Evolutionary conservation across 2,329 filamentous ascomycete genomes (phyloP).

Genomic region (Aspergillus aculeatus): DNA sequence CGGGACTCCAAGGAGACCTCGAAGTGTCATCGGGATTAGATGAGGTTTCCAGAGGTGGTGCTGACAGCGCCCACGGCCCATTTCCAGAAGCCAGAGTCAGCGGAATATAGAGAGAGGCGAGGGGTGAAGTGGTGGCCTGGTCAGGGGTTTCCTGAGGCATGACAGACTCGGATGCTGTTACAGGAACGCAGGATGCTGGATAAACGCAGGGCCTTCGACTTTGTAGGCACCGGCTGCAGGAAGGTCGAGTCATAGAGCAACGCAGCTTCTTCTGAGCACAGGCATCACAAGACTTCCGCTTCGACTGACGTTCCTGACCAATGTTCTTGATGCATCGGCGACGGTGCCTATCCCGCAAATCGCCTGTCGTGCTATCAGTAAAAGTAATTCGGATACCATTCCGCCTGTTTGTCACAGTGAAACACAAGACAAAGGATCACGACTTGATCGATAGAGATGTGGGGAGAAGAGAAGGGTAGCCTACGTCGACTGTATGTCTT

Average conservation of each 20-base stretch:
- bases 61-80: not conserved
- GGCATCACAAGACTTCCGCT: slow-evolving; percentile 21
- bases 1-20: slow-evolving; percentile 4
- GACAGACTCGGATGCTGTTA: not conserved
- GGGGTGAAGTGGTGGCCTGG: not conserved
- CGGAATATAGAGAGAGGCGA: not conserved
- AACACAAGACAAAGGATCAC: not conserved
- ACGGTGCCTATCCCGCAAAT: slow-evolving; percentile 21
- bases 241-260: slow-evolving; percentile 19
- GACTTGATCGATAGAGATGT: not conserved
- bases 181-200: slow-evolving; percentile 13
- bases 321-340: slow-evolving; percentile 20
- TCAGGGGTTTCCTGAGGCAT: not conserved
- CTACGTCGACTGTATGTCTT: slow-evolving; percentile 21
- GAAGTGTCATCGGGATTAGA: not conserved
- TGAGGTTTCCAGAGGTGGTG: not conserved
- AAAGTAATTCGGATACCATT: not conserved
- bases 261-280: slow-evolving; percentile 22
- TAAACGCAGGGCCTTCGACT: slow-evolving; percentile 14
- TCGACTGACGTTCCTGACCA: slow-evolving; percentile 19
- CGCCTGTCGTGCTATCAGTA: slow-evolving; percentile 11
- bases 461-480: not conserved
- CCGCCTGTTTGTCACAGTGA: not conserved
- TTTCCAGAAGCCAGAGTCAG: not conserved
- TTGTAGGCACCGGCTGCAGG: slow-evolving; percentile 18